phyloP scores from a whole-genome alignment of 257 asterid genomes.

The Perilla frutescens region DNA sequence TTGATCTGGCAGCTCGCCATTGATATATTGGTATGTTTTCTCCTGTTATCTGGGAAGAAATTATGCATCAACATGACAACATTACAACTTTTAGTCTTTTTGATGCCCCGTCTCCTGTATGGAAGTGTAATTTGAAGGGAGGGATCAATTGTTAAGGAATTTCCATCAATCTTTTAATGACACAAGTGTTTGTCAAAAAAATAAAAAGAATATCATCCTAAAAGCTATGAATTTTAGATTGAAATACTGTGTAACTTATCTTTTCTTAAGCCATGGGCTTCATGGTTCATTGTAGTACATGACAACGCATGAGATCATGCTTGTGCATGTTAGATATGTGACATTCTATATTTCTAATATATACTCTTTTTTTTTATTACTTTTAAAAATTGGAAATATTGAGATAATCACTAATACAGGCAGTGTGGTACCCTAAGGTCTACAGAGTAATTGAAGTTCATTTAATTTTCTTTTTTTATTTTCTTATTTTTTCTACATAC shows the following conservation, averaged over 20 bases:
- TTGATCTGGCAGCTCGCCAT: constrained; percentile 62
- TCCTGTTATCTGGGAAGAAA: constrained; percentile 7
- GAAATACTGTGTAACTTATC: constrained; percentile 5
- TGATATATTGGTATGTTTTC: constrained; percentile 31
- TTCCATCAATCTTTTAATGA: background rate
- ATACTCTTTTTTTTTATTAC: no score
- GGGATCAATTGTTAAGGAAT: background rate
- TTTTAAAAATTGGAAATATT: no score
- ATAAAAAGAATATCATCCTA: background rate
- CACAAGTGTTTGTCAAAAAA: background rate
- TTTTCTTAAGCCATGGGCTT: background rate
- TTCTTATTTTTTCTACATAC: no score
- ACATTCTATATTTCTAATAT: no score
- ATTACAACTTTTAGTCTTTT: background rate
- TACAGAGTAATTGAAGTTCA: no score
- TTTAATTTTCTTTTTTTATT: no score
- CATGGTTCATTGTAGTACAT: no score
- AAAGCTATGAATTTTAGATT: constrained; percentile 7
- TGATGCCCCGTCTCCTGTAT: background rate
- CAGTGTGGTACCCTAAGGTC: no score
- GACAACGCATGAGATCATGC: no score
- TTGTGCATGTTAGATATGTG: no score
- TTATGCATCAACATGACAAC: background rate
- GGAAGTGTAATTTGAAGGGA: background rate
- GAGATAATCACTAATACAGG: no score